Conservation (phyloP, 768 basidiomycete genomes). For the Lactarius trivialis region DNA sequence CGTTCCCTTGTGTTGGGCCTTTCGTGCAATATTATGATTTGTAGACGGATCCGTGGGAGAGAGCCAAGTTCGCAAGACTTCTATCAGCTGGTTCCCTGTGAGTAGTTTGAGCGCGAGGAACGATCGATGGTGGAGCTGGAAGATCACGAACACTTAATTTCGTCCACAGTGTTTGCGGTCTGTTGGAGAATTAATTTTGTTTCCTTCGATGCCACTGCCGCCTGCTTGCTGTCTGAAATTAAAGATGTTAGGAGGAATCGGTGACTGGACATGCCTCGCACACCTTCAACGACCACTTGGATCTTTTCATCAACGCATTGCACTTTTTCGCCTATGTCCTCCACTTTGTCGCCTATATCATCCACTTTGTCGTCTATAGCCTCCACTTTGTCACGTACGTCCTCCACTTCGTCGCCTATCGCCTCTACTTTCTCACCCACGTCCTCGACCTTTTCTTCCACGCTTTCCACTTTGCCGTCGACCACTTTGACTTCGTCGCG, state of each 20-base stretch:
- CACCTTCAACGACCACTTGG: neutral
- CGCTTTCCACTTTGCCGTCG: too few species aligned
- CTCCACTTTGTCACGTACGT: too few species aligned
- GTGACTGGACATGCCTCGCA: neutral
- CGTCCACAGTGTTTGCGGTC: neutral
- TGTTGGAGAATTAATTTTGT: neutral
- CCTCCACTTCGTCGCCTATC: too few species aligned
- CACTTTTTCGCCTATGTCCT: neutral
- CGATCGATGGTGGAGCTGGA: neutral
- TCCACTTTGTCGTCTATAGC: too few species aligned
- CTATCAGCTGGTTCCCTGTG: neutral
- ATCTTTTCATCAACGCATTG: neutral
- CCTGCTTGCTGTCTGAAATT: neutral
- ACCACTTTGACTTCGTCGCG: too few species aligned
- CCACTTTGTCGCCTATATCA: too few species aligned
- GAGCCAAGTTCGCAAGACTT: neutral
- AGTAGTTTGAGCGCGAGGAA: neutral
- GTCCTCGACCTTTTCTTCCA: too few species aligned
- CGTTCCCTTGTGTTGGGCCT: neutral
- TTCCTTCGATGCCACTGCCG: neutral
- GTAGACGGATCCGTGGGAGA: neutral
- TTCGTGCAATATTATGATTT: neutral
- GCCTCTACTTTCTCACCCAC: too few species aligned
- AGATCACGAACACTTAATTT: neutral
- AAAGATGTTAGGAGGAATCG: neutral